A percentile compares a stretch with the other conserved stretches of the same genome.
phyloP scores from a whole-genome alignment of 2,329 filamentous ascomycete species.

The Colletotrichum sp. region DNA sequence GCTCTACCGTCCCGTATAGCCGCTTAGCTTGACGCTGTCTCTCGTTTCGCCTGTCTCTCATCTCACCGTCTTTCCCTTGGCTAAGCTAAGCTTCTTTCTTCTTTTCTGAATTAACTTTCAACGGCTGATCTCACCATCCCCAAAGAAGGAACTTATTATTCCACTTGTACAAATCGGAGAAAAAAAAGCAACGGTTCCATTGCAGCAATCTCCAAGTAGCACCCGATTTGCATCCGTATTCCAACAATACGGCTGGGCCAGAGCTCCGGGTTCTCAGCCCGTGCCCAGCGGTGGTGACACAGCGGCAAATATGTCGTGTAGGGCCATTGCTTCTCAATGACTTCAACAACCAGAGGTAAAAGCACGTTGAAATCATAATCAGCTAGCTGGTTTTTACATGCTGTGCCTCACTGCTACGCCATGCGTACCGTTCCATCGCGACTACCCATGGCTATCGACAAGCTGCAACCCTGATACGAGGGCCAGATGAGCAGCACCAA shows the following conservation, averaged over 20 bases:
- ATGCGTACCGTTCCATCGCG: background rate
- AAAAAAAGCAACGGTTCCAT: background rate
- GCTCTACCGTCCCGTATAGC: background rate
- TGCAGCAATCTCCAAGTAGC: background rate
- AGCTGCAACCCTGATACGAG: background rate
- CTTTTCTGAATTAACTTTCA: background rate
- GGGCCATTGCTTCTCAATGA: no score
- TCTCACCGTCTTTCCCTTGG: background rate
- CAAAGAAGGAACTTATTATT: background rate
- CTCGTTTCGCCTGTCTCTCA: background rate
- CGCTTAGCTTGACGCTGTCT: background rate
- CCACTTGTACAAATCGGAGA: background rate
- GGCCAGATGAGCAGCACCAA: background rate
- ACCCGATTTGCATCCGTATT: background rate
- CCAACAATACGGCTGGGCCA: background rate
- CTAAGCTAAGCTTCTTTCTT: background rate
- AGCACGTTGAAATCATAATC: background rate
- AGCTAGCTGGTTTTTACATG: background rate
- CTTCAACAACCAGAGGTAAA: background rate
- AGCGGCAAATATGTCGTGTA: background rate
- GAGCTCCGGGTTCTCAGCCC: background rate
- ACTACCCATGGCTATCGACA: background rate
- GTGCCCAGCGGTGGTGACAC: background rate
- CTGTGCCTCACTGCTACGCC: background rate
- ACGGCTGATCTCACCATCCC: background rate